A percentile compares a stretch with the other conserved stretches of the same genome.
phyloP scores from a whole-genome alignment of 2,329 filamentous ascomycete species.

The Orbilia brochopaga region DNA sequence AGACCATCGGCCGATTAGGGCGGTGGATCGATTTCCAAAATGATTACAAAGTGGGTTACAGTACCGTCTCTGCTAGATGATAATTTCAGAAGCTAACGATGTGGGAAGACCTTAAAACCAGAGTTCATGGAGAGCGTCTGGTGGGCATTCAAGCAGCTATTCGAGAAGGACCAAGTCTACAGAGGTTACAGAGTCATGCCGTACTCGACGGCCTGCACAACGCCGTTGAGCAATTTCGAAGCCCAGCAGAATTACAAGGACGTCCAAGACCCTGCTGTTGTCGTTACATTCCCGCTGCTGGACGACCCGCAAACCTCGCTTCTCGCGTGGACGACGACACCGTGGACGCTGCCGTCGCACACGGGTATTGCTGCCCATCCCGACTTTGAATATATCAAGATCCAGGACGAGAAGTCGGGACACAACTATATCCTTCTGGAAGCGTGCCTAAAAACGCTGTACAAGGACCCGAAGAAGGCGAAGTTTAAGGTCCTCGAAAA shows the following conservation, averaged over 20 bases:
- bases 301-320: constrained; percentile 76
- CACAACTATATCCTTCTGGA: constrained; percentile 87
- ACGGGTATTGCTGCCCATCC: constrained; percentile 78
- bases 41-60: constrained; percentile 76
- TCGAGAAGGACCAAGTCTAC: constrained; percentile 87
- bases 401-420: constrained; percentile 78
- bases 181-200: constrained; percentile 92
- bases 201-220: constrained; percentile 88
- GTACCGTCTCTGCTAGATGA: not conserved
- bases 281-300: constrained; percentile 83
- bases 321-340: constrained; percentile 88
- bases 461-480: constrained; percentile 94
- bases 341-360: constrained; percentile 84
- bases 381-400: constrained; percentile 85
- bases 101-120: constrained; percentile 68
- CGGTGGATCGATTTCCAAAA: constrained; percentile 99
- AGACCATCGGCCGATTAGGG: constrained; percentile 84
- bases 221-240: constrained; percentile 90
- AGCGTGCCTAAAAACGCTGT: constrained; percentile 77
- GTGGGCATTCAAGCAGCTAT: constrained; percentile 96
- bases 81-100: not conserved
- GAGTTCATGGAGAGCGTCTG: constrained; percentile 94
- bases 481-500: constrained; percentile 84
- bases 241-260: constrained; percentile 94
- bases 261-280: constrained; percentile 85